Conservation (phyloP, 1,284 basidiomycete species). For the Laetiporus sulphureus region DNA sequence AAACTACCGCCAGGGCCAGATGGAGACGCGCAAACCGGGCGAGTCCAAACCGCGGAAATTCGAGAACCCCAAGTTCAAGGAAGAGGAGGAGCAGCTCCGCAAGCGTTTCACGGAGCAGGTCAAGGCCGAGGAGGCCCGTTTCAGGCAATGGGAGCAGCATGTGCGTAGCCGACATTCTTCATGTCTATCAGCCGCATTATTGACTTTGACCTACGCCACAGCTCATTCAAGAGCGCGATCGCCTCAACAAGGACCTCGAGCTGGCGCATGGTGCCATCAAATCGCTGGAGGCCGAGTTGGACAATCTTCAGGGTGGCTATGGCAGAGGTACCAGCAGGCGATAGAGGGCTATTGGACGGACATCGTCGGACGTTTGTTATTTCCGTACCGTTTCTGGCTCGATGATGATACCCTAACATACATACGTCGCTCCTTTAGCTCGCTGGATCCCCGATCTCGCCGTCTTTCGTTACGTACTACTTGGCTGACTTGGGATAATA, state of each 20-base stretch:
- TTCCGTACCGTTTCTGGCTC: background rate
- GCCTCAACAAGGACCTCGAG: constrained; percentile 96
- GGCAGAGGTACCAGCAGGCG: constrained; percentile 68
- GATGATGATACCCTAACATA: background rate
- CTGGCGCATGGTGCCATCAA: constrained; percentile 90
- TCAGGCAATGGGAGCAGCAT: constrained; percentile 99
- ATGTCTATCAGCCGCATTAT: constrained; percentile 9
- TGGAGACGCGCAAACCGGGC: constrained; percentile 99
- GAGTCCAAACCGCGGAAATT: constrained; percentile 98
- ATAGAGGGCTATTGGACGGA: constrained; percentile 29
- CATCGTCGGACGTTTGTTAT: background rate
- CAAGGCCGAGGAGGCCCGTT: constrained; percentile 96
- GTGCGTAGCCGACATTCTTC: constrained; percentile 39
- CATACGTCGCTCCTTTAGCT: background rate
- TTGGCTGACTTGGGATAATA: background rate
- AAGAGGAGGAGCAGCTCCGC: constrained; percentile 94
- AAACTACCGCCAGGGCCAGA: constrained; percentile 96
- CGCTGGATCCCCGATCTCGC: background rate
- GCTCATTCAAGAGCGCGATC: constrained; percentile 94
- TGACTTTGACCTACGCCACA: constrained; percentile 33
- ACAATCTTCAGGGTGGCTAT: constrained; percentile 84
- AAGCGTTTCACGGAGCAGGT: constrained; percentile 99
- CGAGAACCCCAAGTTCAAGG: constrained; percentile 99
- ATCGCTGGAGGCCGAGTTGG: constrained; percentile 82
- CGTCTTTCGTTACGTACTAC: background rate